Evolutionary conservation across 441 rosid species (phyloP), one percentile per base, ranked within the genome.

Genomic region (Gossypium gossypioides): DNA sequence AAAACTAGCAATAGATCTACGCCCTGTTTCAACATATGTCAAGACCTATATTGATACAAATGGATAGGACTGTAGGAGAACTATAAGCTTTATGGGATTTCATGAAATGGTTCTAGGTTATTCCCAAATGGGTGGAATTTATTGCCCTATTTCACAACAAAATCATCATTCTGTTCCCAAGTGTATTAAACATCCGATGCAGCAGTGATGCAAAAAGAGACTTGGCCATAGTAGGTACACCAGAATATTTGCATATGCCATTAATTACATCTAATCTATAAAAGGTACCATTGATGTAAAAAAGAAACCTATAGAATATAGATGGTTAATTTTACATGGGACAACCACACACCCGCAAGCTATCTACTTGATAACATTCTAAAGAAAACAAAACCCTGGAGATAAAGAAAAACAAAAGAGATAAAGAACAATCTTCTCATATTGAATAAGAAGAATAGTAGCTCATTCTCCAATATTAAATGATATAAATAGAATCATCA

Each of bases 241-340:
- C 91, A 77, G 80, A 77, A 71, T 84, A 87, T 85, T 88, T 86
- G 88, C 84, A 76, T 79, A 81, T 78, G 79, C 73, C 69, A 27
- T 85, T 84, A 85, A 78, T 98, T 91, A 97, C 98, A 89, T 84
- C 90, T 82, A 84, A 76, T 85, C 91, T 84, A 87, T 84, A 77
- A 91, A 66, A 76, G 71, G 84, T 57, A 72, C 70, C 82, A 80
- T 80, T 76, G 76, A 83, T 82, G 73, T 66, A 72, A 74, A 67
- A 69, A 76, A 50, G 75, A 75, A 59, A 59, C 79, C 79, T 64
- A 63, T 56, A 21, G 15, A 71, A 72, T 59, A 75, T 69, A 73
- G 75, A 50, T 60, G 72, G 75, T 59, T 42, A 21, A 65, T 55
- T 46, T 75, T 76, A 46, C 62, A 67, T 32, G 59, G 72, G 55